Conservation (phyloP, 441 rosid genomes). For the Bruguiera hainesii region DNA sequence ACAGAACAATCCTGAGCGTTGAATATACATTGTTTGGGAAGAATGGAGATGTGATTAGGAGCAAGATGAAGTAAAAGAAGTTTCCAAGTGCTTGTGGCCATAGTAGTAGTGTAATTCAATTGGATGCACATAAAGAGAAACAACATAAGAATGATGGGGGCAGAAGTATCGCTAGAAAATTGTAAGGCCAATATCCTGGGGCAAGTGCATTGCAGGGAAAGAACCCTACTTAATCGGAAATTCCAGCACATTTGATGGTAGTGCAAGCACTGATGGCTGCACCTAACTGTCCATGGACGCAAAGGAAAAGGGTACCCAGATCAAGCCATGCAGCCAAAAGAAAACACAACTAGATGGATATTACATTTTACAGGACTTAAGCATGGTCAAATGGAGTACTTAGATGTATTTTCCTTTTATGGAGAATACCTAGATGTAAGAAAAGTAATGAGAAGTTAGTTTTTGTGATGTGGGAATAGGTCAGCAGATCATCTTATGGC, state of each 20-base stretch:
- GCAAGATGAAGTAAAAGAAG: not conserved
- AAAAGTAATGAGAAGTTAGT: not conserved
- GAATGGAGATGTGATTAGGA: constrained; percentile 4
- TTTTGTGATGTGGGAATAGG: not conserved
- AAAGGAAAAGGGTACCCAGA: constrained; percentile 3
- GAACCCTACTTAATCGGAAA: not conserved
- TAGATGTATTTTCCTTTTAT: not conserved
- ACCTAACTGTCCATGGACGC: constrained; percentile 14
- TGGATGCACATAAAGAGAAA: not conserved
- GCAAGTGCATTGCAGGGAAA: not conserved
- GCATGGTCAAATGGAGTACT: not conserved
- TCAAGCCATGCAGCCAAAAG: not conserved
- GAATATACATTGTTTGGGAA: not conserved
- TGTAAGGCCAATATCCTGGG: not conserved
- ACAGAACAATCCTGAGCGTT: not conserved
- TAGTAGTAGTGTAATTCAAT: not conserved
- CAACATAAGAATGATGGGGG: not conserved
- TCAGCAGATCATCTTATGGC: not conserved
- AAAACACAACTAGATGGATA: not conserved
- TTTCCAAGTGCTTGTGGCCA: not conserved
- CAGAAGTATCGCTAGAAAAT: not conserved
- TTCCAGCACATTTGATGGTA: not conserved
- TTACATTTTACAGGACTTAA: not conserved
- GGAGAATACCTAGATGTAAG: not conserved
- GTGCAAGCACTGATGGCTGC: constrained; percentile 25